These are phyloP conservation scores for Solanum gracilifrons DNA, from an alignment of 257 asterid species.

Conservation along the genomic window DNA sequence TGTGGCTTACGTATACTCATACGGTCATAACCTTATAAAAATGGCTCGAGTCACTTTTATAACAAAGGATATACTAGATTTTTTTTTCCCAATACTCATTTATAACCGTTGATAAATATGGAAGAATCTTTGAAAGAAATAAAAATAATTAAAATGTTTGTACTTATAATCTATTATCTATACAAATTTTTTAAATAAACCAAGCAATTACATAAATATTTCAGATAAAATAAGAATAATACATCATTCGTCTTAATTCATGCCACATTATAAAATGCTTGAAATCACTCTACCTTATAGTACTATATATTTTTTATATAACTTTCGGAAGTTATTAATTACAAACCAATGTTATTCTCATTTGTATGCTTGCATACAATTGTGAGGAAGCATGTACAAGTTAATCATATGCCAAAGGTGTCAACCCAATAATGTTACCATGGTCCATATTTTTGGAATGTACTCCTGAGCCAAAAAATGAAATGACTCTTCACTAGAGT, in stretches of 20 bases:
- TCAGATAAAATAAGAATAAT: neutral
- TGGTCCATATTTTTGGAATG: neutral
- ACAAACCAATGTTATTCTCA: neutral
- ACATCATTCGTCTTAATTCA: neutral
- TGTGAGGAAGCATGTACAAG: neutral
- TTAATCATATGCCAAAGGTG: neutral
- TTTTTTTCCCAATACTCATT: no score
- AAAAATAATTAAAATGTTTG: no score
- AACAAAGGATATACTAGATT: accelerated
- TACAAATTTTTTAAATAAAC: neutral
- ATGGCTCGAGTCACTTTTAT: no score
- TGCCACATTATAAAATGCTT: neutral
- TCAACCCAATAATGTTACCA: neutral
- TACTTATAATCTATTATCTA: no score
- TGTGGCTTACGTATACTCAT: no score
- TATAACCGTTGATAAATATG: neutral
- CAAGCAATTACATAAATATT: neutral
- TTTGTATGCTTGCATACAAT: neutral
- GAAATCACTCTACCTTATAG: neutral
- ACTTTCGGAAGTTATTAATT: neutral
- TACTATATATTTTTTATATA: neutral
- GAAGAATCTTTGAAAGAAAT: neutral
- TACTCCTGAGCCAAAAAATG: neutral
- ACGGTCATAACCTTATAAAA: no score
- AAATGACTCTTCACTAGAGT: neutral